These are phyloP conservation scores for Phytopythium vexans DNA, from an alignment of 352 stramenopile species.

Conservation along the genomic window DNA sequence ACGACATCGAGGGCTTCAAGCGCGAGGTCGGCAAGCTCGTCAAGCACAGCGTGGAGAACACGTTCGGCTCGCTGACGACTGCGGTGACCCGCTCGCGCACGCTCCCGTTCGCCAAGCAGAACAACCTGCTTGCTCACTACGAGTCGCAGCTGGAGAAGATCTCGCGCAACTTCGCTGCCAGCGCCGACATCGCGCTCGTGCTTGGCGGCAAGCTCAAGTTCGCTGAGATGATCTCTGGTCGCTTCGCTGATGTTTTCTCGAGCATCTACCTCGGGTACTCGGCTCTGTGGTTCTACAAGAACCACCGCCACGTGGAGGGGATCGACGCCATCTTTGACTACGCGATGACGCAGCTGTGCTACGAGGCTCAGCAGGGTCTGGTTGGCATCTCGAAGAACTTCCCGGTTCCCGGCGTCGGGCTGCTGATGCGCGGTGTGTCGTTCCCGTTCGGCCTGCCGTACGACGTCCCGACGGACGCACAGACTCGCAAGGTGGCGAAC, in stretches of 20 bases:
- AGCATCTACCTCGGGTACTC: conserved; percentile 98
- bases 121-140: conserved; percentile 92
- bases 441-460: conserved; percentile 96
- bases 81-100: conserved; percentile 87
- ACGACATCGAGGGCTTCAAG: conserved; percentile 93
- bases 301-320: conserved; percentile 92
- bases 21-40: conserved; percentile 95
- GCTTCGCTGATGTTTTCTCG: conserved; percentile 96
- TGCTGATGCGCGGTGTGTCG: conserved; percentile 92
- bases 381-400: conserved; percentile 97
- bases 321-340: conserved; percentile 96
- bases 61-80: conserved; percentile 82
- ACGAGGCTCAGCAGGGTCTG: conserved; percentile 95
- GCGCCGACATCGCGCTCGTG: conserved; percentile 94
- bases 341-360: conserved; percentile 94
- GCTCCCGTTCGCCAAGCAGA: conserved; percentile 67
- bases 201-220: conserved; percentile 98
- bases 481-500: conserved; percentile 67
- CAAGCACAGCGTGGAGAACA: conserved; percentile 92
- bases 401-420: conserved; percentile 89
- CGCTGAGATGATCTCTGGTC: conserved; percentile 96
- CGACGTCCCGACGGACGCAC: conserved; percentile 86
- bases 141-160: conserved; percentile 97
- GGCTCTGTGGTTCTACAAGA: conserved; percentile 96
- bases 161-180: conserved; percentile 96